Evolutionary conservation across 1,284 basidiomycete species (phyloP).

Genomic region (Mycena citricolor): DNA sequence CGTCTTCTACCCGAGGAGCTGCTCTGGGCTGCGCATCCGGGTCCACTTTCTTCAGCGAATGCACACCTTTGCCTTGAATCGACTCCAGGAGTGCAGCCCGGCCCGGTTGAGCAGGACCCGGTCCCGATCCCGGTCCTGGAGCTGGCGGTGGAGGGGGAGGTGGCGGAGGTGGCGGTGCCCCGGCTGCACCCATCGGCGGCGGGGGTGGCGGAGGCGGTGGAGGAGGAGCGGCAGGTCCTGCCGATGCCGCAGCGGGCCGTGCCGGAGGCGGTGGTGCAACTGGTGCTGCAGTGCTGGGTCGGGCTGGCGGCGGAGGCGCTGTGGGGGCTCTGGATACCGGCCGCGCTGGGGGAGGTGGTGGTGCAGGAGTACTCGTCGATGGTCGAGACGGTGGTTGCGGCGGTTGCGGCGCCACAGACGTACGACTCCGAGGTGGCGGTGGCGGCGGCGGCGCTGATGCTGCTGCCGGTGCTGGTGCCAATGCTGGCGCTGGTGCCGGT

Average conservation of each 20-base stretch:
- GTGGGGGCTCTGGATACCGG: slow-evolving; percentile 32
- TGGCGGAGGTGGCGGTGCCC: slow-evolving; percentile 33
- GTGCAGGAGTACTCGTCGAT: slow-evolving; percentile 28
- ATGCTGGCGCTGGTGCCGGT: slow-evolving; percentile 32
- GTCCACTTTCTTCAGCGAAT: slow-evolving; percentile 72
- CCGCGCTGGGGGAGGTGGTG: slow-evolving; percentile 34
- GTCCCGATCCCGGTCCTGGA: slow-evolving; percentile 23
- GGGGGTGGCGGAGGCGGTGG: slow-evolving; percentile 37
- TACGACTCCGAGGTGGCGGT: slow-evolving; percentile 27
- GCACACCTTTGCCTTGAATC: slow-evolving; percentile 59
- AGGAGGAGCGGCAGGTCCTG: slow-evolving; percentile 25
- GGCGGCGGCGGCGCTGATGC: slow-evolving; percentile 36
- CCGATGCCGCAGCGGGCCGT: slow-evolving; percentile 35
- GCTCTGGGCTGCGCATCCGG: slow-evolving; percentile 28
- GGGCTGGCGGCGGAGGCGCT: slow-evolving; percentile 36
- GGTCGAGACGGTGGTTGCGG: slow-evolving; percentile 33
- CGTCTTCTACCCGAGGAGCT: slow-evolving; percentile 27
- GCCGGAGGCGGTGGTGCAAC: slow-evolving; percentile 41
- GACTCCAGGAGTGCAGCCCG: slow-evolving; percentile 59
- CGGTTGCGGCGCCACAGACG: slow-evolving; percentile 26
- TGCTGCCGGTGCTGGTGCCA: slow-evolving; percentile 32
- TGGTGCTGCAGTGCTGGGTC: slow-evolving; percentile 28
- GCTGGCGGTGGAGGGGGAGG: slow-evolving; percentile 32
- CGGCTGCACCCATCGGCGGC: slow-evolving; percentile 29
- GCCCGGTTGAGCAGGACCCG: slow-evolving; percentile 46